phyloP scores from a whole-genome alignment of 192 early-diverging fungal species.

The Coemansia sp. region DNA sequence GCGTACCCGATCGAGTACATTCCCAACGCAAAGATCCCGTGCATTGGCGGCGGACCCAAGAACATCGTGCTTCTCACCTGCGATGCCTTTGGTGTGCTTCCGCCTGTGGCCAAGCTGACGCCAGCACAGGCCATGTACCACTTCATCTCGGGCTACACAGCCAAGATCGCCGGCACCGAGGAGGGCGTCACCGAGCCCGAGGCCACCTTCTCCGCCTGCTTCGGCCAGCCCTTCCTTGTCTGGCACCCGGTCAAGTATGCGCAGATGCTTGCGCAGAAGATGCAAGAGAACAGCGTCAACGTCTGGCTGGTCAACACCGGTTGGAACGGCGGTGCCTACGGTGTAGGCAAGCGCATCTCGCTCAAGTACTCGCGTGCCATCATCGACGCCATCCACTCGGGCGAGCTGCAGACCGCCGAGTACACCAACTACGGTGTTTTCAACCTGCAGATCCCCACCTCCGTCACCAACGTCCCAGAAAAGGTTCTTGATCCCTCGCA shows the following conservation, averaged over 20 bases:
- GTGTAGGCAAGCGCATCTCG: constrained; percentile 85
- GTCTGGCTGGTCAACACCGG: constrained; percentile 98
- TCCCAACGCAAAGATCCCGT: constrained; percentile 92
- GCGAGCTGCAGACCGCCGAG: constrained; percentile 82
- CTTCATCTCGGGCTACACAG: constrained; percentile 97
- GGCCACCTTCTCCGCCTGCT: constrained; percentile 93
- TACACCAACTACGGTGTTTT: constrained; percentile 88
- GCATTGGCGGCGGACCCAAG: constrained; percentile 84
- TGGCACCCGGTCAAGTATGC: constrained; percentile 96
- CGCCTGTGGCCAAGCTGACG: constrained; percentile 86
- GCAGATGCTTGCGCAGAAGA: constrained; percentile 95
- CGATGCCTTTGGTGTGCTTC: constrained; percentile 95
- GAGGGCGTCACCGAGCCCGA: constrained; percentile 89
- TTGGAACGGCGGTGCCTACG: constrained; percentile 93
- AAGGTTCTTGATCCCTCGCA: constrained; percentile 84
- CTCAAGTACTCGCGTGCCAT: constrained; percentile 98
- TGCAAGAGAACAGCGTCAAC: constrained; percentile 80
- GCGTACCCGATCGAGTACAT: constrained; percentile 96
- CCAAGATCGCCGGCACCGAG: constrained; percentile 97
- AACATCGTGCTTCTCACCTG: constrained; percentile 97
- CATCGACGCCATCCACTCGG: constrained; percentile 95
- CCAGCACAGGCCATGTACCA: constrained; percentile 93
- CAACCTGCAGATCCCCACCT: constrained; percentile 83
- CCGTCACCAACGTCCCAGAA: constrained; percentile 71
- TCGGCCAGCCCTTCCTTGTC: constrained; percentile 96